Evolutionary conservation across 106 monocot genomes (phyloP), one percentile per base, ranked within the genome.

Genomic region (Dendrobium officinale): DNA sequence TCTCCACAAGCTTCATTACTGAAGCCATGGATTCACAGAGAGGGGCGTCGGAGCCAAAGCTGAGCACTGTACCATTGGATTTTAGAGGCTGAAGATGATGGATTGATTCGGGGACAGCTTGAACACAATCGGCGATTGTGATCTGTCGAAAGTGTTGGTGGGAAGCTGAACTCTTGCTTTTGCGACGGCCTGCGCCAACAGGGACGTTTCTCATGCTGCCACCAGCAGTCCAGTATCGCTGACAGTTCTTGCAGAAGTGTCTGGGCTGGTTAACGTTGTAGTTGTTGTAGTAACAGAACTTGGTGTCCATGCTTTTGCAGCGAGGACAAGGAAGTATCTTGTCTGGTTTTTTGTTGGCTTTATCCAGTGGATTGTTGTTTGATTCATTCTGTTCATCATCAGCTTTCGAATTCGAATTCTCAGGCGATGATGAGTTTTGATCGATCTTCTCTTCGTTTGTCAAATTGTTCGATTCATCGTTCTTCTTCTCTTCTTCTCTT

Each of bases 221-320:
- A 0, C 88, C 88, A 4, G 84, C 88, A 17, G 88, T 88, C 88
- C 88, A 88, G 82, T 88, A 88, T 8, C 88, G 77, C 78, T 88
- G 85, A 68, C 88, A 88, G 80, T 82, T 85, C 85, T 64, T 77
- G 75, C 88, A 88, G 78, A 85, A 88, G 83, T 88, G 85, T 9
- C 88, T 66, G 9, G 88, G 88, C 75, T 88, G 88, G 74, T 85
- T 85, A 18, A 85, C 77, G 68, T 88, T 88, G 80, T 85, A 85
- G 67, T 88, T 88, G 83, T 88, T 88, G 88, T 55, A 88, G 67
- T 88, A 88, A 70, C 88, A 88, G 80, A 88, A 88, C 80, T 88
- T 88, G 51, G 88, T 88, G 54, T 82, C 83, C 67, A 74, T 51
- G 67, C 88, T 88, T 22, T 54, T 81, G 77, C 88, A 88, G 22